Conservation (phyloP, 768 basidiomycete species). For the Hericium alpestre region DNA sequence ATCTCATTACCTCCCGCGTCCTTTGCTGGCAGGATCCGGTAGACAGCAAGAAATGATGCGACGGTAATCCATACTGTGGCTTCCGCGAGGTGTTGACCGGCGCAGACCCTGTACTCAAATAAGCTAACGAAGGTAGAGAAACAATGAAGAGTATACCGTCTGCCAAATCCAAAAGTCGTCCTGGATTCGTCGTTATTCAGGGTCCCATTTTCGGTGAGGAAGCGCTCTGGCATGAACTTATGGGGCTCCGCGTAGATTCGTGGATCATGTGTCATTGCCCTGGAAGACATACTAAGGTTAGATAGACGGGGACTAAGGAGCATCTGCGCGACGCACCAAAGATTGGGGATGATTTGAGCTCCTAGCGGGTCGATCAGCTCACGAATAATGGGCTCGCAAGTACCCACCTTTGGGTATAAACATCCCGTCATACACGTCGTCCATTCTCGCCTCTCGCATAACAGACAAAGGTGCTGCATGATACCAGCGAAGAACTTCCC, state of each 20-base stretch:
- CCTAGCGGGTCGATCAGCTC: neutral
- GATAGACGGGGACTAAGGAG: neutral
- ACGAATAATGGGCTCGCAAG: neutral
- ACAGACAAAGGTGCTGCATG: neutral
- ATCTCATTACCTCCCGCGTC: neutral
- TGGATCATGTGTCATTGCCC: constrained; percentile 6
- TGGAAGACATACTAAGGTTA: neutral
- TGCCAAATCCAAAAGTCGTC: neutral
- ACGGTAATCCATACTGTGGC: neutral
- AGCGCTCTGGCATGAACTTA: constrained; percentile 5
- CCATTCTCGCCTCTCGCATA: neutral
- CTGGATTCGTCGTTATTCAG: neutral
- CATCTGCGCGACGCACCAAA: neutral
- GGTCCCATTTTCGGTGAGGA: neutral
- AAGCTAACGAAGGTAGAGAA: too few relatives aligned
- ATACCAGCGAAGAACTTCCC: constrained; percentile 3
- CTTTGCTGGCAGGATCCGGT: neutral
- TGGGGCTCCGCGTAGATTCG: constrained; percentile 6
- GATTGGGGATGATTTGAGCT: neutral
- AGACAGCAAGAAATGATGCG: neutral
- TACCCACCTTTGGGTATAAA: neutral
- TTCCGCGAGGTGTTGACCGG: neutral
- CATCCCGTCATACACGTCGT: neutral
- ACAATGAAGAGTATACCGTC: neutral
- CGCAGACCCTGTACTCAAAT: neutral